Evolutionary conservation across 2,329 filamentous ascomycete species (phyloP).

Genomic region (Sporothrix inflata): DNA sequence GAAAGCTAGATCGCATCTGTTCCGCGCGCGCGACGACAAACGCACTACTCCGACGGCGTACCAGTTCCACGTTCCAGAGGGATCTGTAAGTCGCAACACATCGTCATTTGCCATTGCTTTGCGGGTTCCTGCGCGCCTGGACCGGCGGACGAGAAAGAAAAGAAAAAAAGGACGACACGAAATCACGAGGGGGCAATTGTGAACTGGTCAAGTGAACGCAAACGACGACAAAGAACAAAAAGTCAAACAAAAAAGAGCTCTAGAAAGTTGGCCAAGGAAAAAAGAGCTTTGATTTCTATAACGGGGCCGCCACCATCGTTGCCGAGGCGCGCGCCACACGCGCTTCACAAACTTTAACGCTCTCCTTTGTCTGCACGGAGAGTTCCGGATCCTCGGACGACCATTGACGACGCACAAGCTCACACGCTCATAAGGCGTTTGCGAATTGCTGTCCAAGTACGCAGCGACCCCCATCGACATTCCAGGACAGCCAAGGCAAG

Average conservation of each 20-base stretch:
- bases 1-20: conserved; percentile 2
- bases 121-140: no score
- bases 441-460: neutral
- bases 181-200: no score
- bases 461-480: neutral
- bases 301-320: neutral
- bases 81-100: neutral
- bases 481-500: neutral
- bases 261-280: neutral
- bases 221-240: neutral
- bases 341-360: neutral
- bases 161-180: no score
- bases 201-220: no score
- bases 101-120: neutral
- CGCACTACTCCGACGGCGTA: neutral
- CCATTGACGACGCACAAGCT: neutral
- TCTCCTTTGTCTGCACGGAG: neutral
- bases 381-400: neutral
- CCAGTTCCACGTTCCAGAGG: neutral
- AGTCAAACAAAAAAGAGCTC: neutral
- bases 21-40: neutral
- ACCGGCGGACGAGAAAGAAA: no score
- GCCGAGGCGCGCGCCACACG: neutral
- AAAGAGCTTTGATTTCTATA: no score
- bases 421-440: neutral